Evolutionary conservation across 768 basidiomycete species (phyloP).

Genomic region (Leccinum ochraceum): DNA sequence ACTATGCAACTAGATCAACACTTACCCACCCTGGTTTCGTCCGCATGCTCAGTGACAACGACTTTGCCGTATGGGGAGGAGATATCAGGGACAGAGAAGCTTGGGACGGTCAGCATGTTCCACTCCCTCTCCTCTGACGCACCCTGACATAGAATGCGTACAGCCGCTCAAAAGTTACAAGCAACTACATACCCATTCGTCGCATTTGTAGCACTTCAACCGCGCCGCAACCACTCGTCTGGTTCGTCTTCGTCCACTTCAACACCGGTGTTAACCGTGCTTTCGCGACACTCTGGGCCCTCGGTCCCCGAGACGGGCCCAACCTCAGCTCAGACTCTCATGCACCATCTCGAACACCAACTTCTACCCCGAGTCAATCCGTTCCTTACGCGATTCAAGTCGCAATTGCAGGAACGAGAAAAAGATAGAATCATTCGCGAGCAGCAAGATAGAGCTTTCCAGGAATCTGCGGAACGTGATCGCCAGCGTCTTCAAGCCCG

Average conservation of each 20-base stretch:
- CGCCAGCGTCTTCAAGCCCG: slow-evolving; percentile 62
- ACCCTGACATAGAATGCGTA: slow-evolving; percentile 4
- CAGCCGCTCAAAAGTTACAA: slow-evolving; percentile 71
- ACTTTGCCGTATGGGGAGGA: slow-evolving; percentile 88
- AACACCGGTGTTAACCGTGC: slow-evolving; percentile 66
- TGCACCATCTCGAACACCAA: slow-evolving; percentile 64
- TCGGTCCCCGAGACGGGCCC: slow-evolving; percentile 48
- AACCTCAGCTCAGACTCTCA: slow-evolving; percentile 65
- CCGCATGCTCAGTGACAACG: slow-evolving; percentile 65
- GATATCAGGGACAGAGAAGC: slow-evolving; percentile 83
- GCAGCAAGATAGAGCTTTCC: slow-evolving; percentile 82
- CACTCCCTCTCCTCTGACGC: not conserved
- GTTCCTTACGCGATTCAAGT: slow-evolving; percentile 64
- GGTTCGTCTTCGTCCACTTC: slow-evolving; percentile 36
- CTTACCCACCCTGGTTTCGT: slow-evolving; percentile 75
- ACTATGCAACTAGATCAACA: slow-evolving; percentile 50
- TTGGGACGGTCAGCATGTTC: slow-evolving; percentile 57
- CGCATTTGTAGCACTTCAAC: slow-evolving; percentile 88
- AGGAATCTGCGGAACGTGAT: slow-evolving; percentile 63
- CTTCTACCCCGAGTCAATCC: slow-evolving; percentile 82
- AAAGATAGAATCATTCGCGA: slow-evolving; percentile 65
- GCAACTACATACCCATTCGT: slow-evolving; percentile 93
- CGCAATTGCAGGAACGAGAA: slow-evolving; percentile 49
- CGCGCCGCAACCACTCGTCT: slow-evolving; percentile 47
- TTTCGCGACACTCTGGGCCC: slow-evolving; percentile 82